Evolutionary conservation across 306 rosid genomes (phyloP).

Genomic region (Bauhinia variegata): DNA sequence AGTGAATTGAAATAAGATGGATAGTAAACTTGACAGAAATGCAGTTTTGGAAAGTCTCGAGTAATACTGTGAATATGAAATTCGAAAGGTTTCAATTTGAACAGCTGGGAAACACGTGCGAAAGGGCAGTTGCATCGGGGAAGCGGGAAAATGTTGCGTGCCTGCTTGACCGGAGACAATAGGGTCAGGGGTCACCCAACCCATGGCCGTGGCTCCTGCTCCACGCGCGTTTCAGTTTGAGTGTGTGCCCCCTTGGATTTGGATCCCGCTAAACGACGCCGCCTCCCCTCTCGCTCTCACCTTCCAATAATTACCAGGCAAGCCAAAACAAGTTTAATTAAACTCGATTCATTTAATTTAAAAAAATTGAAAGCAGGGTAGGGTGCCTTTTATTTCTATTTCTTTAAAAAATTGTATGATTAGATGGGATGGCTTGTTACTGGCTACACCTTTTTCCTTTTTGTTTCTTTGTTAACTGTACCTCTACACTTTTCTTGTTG

Average conservation of each 20-base stretch:
- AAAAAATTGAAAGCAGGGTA: too few relatives aligned
- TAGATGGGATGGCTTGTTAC: too few relatives aligned
- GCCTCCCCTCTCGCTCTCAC: slow-evolving; percentile 17
- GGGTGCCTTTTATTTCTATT: too few relatives aligned
- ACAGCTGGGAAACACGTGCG: slow-evolving; percentile 70
- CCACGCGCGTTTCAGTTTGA: slow-evolving; percentile 42
- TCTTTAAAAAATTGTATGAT: too few relatives aligned
- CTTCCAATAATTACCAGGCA: too few relatives aligned
- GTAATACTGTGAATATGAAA: too few relatives aligned
- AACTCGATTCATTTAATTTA: too few relatives aligned
- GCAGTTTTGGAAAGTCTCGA: too few relatives aligned
- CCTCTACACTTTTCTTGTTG: slow-evolving; percentile 4
- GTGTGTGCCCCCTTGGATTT: background rate
- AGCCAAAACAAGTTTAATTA: too few relatives aligned
- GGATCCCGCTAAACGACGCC: slow-evolving; percentile 35
- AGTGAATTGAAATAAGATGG: background rate
- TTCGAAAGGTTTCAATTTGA: background rate
- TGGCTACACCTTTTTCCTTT: too few relatives aligned
- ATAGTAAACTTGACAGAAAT: background rate
- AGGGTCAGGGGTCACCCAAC: too few relatives aligned
- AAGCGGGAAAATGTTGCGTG: slow-evolving; percentile 49
- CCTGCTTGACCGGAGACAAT: slow-evolving; percentile 87
- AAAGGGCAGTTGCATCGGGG: slow-evolving; percentile 33
- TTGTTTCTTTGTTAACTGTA: slow-evolving; percentile 2
- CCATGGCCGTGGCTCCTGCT: slow-evolving; percentile 35